Conservation (phyloP, 2,329 filamentous ascomycete genomes). For the Aspergillus carbonarius region DNA sequence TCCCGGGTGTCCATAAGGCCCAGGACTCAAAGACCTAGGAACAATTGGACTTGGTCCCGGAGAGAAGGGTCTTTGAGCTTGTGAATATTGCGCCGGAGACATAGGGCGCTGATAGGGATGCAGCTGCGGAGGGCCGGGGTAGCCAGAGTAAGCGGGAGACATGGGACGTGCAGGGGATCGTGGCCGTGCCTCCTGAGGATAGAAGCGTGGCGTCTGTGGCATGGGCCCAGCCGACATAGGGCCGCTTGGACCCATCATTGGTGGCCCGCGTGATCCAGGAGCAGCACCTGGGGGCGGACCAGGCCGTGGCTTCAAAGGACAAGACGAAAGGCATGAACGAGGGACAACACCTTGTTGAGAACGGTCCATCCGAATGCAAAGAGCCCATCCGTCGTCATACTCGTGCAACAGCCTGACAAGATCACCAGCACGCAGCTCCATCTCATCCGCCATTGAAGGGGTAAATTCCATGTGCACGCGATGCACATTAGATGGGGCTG, state of each 20-base stretch:
- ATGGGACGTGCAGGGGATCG: conserved; percentile 34
- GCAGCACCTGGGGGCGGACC: conserved; percentile 37
- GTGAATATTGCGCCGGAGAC: conserved; percentile 37
- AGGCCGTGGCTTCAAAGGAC: conserved; percentile 82
- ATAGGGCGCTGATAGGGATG: conserved; percentile 29
- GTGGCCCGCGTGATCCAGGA: conserved; percentile 34
- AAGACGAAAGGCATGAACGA: conserved; percentile 86
- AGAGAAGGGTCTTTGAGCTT: conserved; percentile 37
- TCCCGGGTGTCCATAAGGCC: conserved; percentile 43
- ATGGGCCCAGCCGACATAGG: conserved; percentile 28
- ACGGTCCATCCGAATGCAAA: conserved; percentile 86
- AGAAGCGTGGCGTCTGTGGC: conserved; percentile 35
- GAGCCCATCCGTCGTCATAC: conserved; percentile 97
- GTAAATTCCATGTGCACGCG: conserved; percentile 93
- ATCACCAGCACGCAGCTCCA: conserved; percentile 76
- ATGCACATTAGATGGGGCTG: conserved; percentile 69
- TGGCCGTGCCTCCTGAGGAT: conserved; percentile 39
- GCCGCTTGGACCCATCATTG: conserved; percentile 35
- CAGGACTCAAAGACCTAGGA: conserved; percentile 42
- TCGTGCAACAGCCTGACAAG: conserved; percentile 88
- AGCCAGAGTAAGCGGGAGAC: conserved; percentile 16
- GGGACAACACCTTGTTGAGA: conserved; percentile 91
- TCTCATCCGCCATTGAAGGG: conserved; percentile 88
- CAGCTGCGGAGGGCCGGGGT: conserved; percentile 29
- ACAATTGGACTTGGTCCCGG: conserved; percentile 28